These are phyloP conservation scores for Cerrena zonata DNA, from an alignment of 1,284 basidiomycete genomes.

Conservation along the genomic window DNA sequence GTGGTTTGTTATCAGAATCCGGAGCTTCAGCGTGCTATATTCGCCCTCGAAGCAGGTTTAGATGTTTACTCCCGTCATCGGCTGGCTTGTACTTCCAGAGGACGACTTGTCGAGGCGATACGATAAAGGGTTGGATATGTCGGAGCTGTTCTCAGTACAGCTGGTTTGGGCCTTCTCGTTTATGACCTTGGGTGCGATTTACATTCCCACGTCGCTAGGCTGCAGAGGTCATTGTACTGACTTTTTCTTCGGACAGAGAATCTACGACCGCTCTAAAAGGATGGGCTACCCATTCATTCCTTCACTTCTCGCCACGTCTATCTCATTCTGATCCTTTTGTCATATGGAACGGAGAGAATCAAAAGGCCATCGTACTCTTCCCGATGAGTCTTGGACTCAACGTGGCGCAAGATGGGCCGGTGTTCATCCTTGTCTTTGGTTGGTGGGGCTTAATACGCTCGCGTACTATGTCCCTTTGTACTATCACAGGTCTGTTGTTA, in stretches of 20 bases:
- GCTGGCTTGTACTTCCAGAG: constrained; percentile 20
- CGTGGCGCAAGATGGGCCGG: constrained; percentile 25
- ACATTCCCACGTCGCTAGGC: not conserved
- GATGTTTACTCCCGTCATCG: constrained; percentile 23
- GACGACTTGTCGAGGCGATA: constrained; percentile 21
- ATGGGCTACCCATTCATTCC: constrained; percentile 31
- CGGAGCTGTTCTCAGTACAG: constrained; percentile 29
- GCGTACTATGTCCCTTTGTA: constrained; percentile 28
- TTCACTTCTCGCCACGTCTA: constrained; percentile 24
- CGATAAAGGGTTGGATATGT: constrained; percentile 32
- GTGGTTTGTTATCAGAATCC: constrained; percentile 30
- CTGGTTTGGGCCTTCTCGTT: constrained; percentile 28
- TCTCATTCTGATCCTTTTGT: constrained; percentile 26
- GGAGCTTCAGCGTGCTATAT: constrained; percentile 28
- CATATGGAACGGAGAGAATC: constrained; percentile 31
- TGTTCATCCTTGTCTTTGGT: constrained; percentile 28
- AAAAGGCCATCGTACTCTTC: constrained; percentile 24
- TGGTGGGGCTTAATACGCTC: constrained; percentile 30
- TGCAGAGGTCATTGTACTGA: not conserved
- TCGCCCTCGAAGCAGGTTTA: constrained; percentile 32
- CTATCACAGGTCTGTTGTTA: constrained; percentile 29
- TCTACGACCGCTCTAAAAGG: constrained; percentile 27
- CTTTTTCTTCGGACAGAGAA: constrained; percentile 26
- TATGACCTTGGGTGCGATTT: constrained; percentile 30
- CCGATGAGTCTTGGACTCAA: constrained; percentile 33